Evolutionary conservation across 1,284 basidiomycete species (phyloP).

Genomic region (Ceratobasidium sp.): DNA sequence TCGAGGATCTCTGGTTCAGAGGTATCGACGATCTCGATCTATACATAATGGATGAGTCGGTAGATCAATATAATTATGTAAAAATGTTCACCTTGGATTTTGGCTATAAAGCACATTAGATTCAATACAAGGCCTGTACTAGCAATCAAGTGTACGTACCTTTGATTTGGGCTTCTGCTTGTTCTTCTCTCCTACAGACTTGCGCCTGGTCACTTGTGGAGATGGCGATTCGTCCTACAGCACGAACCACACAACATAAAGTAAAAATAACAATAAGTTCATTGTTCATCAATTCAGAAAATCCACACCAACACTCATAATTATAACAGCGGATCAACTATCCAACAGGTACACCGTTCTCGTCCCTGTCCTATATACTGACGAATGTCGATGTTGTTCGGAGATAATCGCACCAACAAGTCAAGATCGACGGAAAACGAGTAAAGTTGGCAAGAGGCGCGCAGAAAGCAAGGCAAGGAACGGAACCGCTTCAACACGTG

Average conservation of each 20-base stretch:
- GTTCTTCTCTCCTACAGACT: neutral
- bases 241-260: neutral
- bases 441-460: too few relatives aligned
- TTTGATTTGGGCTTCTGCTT: conserved; percentile 23
- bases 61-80: neutral
- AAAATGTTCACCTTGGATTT: conserved; percentile 5
- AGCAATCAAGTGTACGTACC: neutral
- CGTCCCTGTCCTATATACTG: too few relatives aligned
- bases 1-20: conserved; percentile 9
- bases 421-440: too few relatives aligned
- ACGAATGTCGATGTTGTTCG: too few relatives aligned
- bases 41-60: neutral
- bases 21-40: conserved; percentile 10
- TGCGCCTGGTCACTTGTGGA: neutral
- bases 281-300: too few relatives aligned
- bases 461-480: too few relatives aligned
- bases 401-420: too few relatives aligned
- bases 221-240: conserved; percentile 3
- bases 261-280: too few relatives aligned
- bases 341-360: too few relatives aligned
- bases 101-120: neutral
- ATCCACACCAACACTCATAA: too few relatives aligned
- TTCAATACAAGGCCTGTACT: neutral
- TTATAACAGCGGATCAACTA: too few relatives aligned
- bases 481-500: too few relatives aligned